Conservation (phyloP, 352 stramenopile genomes). For the Phytophthora rubi region DNA sequence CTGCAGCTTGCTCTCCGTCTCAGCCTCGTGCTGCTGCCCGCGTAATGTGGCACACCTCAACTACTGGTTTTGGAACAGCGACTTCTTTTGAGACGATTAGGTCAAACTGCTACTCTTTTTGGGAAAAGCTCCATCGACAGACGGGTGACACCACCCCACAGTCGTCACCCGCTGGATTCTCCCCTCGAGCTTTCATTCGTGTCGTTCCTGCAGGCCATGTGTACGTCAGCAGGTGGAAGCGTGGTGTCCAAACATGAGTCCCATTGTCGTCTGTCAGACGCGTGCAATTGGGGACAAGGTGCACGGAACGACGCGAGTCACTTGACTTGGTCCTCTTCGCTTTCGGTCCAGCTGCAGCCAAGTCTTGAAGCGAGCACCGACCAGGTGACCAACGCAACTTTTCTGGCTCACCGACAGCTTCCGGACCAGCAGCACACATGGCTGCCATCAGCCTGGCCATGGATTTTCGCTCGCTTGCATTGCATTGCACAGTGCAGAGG, state of each 20-base stretch:
- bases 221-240: constrained; percentile 11
- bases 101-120: too few species aligned
- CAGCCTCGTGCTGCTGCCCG: constrained; percentile 34
- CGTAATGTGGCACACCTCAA: too few species aligned
- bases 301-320: constrained; percentile 5
- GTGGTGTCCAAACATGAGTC: constrained; percentile 25
- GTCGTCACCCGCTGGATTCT: constrained; percentile 28
- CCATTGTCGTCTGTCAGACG: neutral
- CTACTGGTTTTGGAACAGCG: too few species aligned
- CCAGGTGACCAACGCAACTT: constrained; percentile 29
- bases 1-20: constrained; percentile 60
- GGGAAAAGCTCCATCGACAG: neutral
- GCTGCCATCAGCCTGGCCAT: constrained; percentile 16
- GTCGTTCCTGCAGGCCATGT: constrained; percentile 29
- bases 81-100: too few species aligned
- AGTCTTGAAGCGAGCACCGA: constrained; percentile 27
- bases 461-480: constrained; percentile 5
- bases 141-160: neutral
- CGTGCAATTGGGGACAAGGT: constrained; percentile 3
- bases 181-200: constrained; percentile 23
- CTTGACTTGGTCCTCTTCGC: constrained; percentile 16
- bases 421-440: constrained; percentile 16
- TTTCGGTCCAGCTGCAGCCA: constrained; percentile 18
- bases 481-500: neutral
- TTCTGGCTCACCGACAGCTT: constrained; percentile 24